These are phyloP conservation scores for Aspergillus baeticus DNA, from an alignment of 495 filamentous ascomycete species.

Conservation along the genomic window DNA sequence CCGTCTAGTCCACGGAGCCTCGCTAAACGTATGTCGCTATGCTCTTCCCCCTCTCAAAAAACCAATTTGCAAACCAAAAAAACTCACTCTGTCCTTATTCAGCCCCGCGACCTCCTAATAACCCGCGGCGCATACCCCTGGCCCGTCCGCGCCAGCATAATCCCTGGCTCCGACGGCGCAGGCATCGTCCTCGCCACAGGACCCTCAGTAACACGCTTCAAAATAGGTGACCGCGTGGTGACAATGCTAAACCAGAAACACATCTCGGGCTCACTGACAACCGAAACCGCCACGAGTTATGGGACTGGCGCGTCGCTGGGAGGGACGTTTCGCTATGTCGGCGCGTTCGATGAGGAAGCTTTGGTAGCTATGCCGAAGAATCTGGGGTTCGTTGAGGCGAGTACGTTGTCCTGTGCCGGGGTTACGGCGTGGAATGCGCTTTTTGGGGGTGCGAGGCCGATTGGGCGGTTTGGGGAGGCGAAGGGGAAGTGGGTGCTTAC, in stretches of 20 bases:
- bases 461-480: constrained; percentile 4
- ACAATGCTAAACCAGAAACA: constrained; percentile 67
- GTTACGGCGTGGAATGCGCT: constrained; percentile 41
- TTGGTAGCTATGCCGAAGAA: constrained; percentile 5
- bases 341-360: too few relatives aligned
- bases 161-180: constrained; percentile 33
- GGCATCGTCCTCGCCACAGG: constrained; percentile 45
- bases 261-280: constrained; percentile 45
- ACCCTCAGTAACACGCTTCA: constrained; percentile 53
- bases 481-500: constrained; percentile 59
- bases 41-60: too few relatives aligned
- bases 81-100: too few relatives aligned
- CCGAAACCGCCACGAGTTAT: constrained; percentile 23
- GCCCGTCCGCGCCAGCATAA: constrained; percentile 7
- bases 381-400: constrained; percentile 55
- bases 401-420: constrained; percentile 49
- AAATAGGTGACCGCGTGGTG: constrained; percentile 58
- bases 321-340: too few relatives aligned
- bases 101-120: too few relatives aligned
- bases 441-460: constrained; percentile 30
- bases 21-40: too few relatives aligned
- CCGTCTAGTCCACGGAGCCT: too few relatives aligned
- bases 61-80: too few relatives aligned
- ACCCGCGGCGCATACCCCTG: neutral
- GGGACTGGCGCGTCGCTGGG: constrained; percentile 51